These are phyloP conservation scores for Wickerhamiella kazuoi DNA, from an alignment of 805 yeast genomes.

Conservation along the genomic window DNA sequence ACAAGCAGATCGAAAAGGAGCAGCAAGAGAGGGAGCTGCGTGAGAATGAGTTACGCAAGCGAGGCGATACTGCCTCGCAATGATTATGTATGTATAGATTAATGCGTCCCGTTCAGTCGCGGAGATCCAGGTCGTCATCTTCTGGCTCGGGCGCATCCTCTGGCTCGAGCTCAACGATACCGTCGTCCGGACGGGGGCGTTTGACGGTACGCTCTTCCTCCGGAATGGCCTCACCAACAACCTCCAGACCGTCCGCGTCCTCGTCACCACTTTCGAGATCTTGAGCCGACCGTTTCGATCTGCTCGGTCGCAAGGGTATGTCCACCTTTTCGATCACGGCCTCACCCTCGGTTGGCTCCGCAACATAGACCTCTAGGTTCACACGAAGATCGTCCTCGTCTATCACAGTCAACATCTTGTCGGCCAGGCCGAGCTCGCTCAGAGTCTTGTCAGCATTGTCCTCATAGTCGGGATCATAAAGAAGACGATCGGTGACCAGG, in stretches of 20 bases:
- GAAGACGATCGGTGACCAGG: conserved; percentile 41
- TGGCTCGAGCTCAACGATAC: not conserved
- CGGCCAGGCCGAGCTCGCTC: conserved; percentile 38
- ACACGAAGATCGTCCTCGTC: conserved; percentile 75
- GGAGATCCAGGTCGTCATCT: not conserved
- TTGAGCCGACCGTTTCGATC: not conserved
- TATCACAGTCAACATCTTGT: conserved; percentile 48
- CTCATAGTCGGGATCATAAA: conserved; percentile 78
- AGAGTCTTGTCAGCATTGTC: conserved; percentile 44
- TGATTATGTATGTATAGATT: too few relatives aligned
- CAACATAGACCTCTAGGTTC: conserved; percentile 22
- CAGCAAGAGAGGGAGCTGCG: too few relatives aligned
- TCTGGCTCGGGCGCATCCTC: not conserved
- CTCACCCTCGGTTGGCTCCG: conserved; percentile 8
- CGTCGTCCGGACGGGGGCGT: not conserved
- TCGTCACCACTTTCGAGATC: conserved; percentile 1
- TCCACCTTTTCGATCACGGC: conserved; percentile 14
- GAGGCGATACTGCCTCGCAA: too few relatives aligned
- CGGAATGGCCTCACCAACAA: not conserved
- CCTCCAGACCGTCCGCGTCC: conserved; percentile 4
- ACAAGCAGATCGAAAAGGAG: too few relatives aligned
- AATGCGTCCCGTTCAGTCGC: too few relatives aligned
- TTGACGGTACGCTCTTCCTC: not conserved
- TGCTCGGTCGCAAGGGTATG: conserved; percentile 10
- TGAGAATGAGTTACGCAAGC: too few relatives aligned